Evolutionary conservation across 768 basidiomycete species (phyloP).

Genomic region (Clitopilus hobsonii): DNA sequence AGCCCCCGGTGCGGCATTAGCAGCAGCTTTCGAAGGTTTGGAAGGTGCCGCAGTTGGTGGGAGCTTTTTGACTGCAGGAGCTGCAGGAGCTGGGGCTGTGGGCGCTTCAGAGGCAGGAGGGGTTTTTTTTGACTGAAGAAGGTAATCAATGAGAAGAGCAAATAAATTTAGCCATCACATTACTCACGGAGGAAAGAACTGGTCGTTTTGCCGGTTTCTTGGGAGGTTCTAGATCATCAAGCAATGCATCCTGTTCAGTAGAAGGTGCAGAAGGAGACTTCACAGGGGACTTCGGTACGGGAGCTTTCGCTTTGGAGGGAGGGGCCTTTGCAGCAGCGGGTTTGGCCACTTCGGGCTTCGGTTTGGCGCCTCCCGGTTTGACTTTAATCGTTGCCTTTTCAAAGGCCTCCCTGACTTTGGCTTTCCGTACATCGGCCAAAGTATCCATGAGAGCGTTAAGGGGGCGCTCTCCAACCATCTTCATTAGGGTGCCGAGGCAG

Average conservation of each 20-base stretch:
- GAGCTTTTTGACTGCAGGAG: conserved; percentile 41
- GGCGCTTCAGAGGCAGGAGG: conserved; percentile 14
- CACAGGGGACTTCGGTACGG: conserved; percentile 14
- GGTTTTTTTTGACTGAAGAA: conserved; percentile 47
- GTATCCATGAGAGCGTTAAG: conserved; percentile 84
- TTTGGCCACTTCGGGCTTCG: conserved; percentile 46
- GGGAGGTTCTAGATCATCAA: conserved; percentile 33
- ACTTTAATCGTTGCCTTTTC: conserved; percentile 92
- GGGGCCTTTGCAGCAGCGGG: conserved; percentile 21
- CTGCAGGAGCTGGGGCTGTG: conserved; percentile 24
- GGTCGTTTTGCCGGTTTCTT: conserved; percentile 48
- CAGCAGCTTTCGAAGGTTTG: conserved; percentile 40
- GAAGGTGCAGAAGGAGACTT: conserved; percentile 9
- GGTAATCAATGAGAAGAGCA: conserved; percentile 1
- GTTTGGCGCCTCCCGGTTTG: conserved; percentile 52
- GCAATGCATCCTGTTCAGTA: conserved; percentile 9
- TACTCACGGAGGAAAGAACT: conserved; percentile 23
- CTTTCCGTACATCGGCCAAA: conserved; percentile 81
- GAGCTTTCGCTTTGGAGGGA: conserved; percentile 30
- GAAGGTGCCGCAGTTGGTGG: conserved; percentile 28
- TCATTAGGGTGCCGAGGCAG: conserved; percentile 88
- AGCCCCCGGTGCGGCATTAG: conserved; percentile 43
- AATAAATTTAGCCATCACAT: conserved; percentile 2
- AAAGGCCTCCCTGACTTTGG: conserved; percentile 90
- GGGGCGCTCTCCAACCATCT: conserved; percentile 92